Percentiles rank a stretch among this genome's conserved stretches.
Conservation (phyloP, 2,329 filamentous ascomycete genomes). For the Nemania sp. region DNA sequence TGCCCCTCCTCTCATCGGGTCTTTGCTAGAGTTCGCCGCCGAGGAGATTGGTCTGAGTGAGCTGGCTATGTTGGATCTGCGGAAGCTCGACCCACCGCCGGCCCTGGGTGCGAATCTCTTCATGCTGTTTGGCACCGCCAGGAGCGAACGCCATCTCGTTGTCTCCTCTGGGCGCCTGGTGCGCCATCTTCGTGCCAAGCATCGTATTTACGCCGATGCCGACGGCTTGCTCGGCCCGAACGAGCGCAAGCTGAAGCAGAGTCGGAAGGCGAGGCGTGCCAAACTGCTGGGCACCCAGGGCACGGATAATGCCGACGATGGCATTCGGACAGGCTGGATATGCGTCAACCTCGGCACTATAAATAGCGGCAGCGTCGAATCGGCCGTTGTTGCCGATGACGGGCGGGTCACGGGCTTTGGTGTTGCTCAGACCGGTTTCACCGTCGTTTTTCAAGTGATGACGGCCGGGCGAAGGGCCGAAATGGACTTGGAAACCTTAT, state of each 20-base stretch:
- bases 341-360: conserved; percentile 85
- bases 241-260: conserved; percentile 85
- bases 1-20: conserved; percentile 70
- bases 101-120: conserved; percentile 86
- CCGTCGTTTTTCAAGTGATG: conserved; percentile 61
- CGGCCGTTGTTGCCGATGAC: conserved; percentile 49
- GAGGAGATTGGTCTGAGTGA: conserved; percentile 86
- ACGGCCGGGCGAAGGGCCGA: conserved; percentile 57
- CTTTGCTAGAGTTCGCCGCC: conserved; percentile 76
- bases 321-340: conserved; percentile 91
- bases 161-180: conserved; percentile 88
- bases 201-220: conserved; percentile 74
- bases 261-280: conserved; percentile 77
- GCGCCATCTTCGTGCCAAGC: conserved; percentile 76
- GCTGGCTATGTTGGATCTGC: conserved; percentile 78
- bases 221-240: conserved; percentile 89
- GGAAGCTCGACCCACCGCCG: conserved; percentile 80
- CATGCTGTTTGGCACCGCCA: conserved; percentile 90
- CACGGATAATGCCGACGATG: conserved; percentile 72
- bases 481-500: conserved; percentile 57
- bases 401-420: conserved; percentile 79
- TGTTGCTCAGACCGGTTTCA: conserved; percentile 50
- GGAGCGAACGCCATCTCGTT: conserved; percentile 91
- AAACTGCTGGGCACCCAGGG: conserved; percentile 75
- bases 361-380: conserved; percentile 55